phyloP scores from a whole-genome alignment of 441 rosid species.

The Populus hybrid region DNA sequence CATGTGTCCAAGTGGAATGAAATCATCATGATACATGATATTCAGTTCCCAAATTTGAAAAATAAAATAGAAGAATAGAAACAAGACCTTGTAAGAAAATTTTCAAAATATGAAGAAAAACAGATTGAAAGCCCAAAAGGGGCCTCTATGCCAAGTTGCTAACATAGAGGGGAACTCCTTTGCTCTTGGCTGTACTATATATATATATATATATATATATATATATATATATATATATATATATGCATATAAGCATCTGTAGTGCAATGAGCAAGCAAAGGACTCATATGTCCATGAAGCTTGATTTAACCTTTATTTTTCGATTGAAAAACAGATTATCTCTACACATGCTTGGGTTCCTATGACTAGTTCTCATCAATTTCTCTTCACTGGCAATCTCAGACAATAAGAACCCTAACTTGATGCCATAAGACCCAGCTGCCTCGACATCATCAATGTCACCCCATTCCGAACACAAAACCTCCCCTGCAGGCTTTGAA shows the following conservation, averaged over 20 bases:
- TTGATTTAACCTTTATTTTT: neutral
- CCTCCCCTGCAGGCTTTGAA: constrained; percentile 1
- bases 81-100: too few species aligned
- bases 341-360: neutral
- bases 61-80: too few species aligned
- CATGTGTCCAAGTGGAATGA: too few species aligned
- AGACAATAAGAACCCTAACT: constrained; percentile 25
- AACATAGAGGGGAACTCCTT: too few species aligned
- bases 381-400: constrained; percentile 19
- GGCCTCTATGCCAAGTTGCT: too few species aligned
- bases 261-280: neutral
- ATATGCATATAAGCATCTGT: neutral
- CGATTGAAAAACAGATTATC: neutral
- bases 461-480: constrained; percentile 25
- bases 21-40: too few species aligned
- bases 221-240: too few species aligned
- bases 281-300: neutral
- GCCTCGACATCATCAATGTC: constrained; percentile 32
- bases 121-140: too few species aligned
- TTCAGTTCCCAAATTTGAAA: too few species aligned
- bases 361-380: neutral
- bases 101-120: too few species aligned
- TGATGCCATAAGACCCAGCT: constrained; percentile 26
- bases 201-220: too few species aligned
- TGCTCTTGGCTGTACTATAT: too few species aligned